phyloP scores from a whole-genome alignment of 331 rosid species.

The Ulmus americana region DNA sequence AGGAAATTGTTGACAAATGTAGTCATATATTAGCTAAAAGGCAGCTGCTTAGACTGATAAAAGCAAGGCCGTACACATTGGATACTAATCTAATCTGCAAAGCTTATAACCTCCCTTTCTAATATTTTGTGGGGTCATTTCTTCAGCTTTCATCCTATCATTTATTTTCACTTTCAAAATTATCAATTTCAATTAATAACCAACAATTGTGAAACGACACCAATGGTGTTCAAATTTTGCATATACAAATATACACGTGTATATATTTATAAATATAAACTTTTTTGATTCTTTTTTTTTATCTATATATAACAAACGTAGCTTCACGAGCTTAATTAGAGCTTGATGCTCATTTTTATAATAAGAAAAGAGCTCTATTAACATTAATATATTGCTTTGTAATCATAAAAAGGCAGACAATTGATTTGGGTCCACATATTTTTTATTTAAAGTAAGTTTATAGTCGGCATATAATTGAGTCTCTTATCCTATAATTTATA shows the following conservation, averaged over 20 bases:
- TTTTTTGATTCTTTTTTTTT: neutral
- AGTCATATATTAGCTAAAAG: neutral
- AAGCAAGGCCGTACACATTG: neutral
- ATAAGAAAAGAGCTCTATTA: neutral
- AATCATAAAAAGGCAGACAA: no score
- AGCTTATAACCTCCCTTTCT: neutral
- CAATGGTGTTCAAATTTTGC: neutral
- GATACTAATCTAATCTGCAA: conserved; percentile 17
- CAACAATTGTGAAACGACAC: neutral
- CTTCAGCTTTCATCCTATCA: neutral
- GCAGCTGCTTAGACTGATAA: neutral
- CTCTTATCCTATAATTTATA: neutral
- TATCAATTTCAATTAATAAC: neutral
- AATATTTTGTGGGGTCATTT: conserved; percentile 16
- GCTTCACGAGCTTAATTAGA: neutral
- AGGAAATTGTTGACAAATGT: neutral
- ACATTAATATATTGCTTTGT: no score
- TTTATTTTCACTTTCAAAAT: neutral
- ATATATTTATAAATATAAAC: neutral
- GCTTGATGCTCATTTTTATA: neutral
- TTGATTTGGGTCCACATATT: neutral
- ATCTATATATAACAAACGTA: neutral
- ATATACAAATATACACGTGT: neutral
- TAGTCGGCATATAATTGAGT: conserved; percentile 8
- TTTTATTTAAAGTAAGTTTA: neutral